phyloP scores from a whole-genome alignment of 2,329 filamentous ascomycete species.

The Trichoderma sp. region DNA sequence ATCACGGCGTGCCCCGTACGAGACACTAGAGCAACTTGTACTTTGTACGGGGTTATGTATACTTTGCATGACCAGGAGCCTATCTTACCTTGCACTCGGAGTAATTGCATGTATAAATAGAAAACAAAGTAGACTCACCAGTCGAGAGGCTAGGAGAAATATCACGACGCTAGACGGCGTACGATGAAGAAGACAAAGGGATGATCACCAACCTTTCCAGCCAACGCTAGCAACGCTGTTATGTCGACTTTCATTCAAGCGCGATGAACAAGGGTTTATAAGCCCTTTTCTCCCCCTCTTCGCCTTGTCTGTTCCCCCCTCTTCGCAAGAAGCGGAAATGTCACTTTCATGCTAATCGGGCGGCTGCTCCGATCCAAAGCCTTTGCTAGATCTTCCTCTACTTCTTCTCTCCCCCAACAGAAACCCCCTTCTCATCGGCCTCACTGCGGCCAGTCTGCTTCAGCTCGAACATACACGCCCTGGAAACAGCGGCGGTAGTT shows the following conservation, averaged over 20 bases:
- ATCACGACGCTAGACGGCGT: neutral
- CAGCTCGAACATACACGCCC: constrained; percentile 1
- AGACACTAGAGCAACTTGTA: neutral
- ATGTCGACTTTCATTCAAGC: constrained; percentile 15
- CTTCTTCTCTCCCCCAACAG: neutral
- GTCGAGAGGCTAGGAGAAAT: neutral
- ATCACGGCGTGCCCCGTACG: neutral
- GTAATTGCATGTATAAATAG: constrained; percentile 12
- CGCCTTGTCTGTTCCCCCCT: neutral
- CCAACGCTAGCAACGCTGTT: constrained; percentile 14
- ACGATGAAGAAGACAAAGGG: neutral
- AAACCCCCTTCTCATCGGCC: constrained; percentile 12
- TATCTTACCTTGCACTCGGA: neutral
- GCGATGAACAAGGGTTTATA: neutral
- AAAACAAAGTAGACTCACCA: neutral
- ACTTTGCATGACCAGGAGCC: neutral
- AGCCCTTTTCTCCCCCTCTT: neutral
- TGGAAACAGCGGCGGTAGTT: neutral
- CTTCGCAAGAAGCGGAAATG: neutral
- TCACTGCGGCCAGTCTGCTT: constrained; percentile 2
- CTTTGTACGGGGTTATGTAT: neutral
- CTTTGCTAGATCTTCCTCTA: neutral
- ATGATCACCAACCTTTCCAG: neutral
- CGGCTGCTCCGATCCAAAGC: constrained; percentile 12
- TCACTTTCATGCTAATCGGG: neutral